A percentile compares a stretch with the other conserved stretches of the same genome.
Evolutionary conservation across 495 filamentous ascomycete species (phyloP).

Genomic region (Neurospora sp.): DNA sequence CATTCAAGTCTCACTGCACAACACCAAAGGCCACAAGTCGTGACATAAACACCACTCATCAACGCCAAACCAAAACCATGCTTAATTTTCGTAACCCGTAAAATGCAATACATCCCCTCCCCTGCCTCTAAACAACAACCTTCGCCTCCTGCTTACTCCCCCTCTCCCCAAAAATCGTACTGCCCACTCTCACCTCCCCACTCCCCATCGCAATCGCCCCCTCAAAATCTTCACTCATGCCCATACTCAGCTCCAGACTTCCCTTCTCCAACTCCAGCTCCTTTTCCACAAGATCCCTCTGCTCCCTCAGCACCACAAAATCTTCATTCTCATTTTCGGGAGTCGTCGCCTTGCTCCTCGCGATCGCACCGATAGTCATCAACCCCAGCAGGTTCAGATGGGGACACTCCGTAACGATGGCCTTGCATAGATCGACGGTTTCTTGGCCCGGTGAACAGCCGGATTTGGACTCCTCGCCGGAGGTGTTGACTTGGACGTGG

Average conservation of each 20-base stretch:
- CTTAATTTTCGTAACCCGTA: not conserved
- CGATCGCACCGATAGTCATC: conserved; percentile 97
- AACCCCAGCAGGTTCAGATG: conserved; percentile 66
- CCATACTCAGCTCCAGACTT: conserved; percentile 51
- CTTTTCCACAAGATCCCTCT: conserved; percentile 50
- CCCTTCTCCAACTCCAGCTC: conserved; percentile 31
- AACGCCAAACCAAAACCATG: not conserved
- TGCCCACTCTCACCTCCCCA: conserved; percentile 90
- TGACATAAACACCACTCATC: not conserved
- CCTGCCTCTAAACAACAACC: conserved; percentile 31
- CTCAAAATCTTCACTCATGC: conserved; percentile 94
- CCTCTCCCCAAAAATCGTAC: conserved; percentile 81
- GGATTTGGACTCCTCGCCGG: conserved; percentile 74
- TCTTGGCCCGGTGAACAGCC: conserved; percentile 58
- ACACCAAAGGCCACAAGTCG: not conserved
- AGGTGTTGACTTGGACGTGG: conserved; percentile 92
- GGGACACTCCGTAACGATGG: conserved; percentile 59
- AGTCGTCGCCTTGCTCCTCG: conserved; percentile 58
- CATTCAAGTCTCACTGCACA: not conserved
- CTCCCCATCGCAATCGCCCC: conserved; percentile 76
- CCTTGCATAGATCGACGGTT: conserved; percentile 50
- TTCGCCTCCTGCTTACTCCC: conserved; percentile 63
- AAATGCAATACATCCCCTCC: not conserved
- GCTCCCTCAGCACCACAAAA: conserved; percentile 58
- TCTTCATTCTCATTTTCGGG: conserved; percentile 82